Evolutionary conservation across 768 basidiomycete species (phyloP), one percentile per base, ranked within the genome.

Genomic region (Trametes elegans): DNA sequence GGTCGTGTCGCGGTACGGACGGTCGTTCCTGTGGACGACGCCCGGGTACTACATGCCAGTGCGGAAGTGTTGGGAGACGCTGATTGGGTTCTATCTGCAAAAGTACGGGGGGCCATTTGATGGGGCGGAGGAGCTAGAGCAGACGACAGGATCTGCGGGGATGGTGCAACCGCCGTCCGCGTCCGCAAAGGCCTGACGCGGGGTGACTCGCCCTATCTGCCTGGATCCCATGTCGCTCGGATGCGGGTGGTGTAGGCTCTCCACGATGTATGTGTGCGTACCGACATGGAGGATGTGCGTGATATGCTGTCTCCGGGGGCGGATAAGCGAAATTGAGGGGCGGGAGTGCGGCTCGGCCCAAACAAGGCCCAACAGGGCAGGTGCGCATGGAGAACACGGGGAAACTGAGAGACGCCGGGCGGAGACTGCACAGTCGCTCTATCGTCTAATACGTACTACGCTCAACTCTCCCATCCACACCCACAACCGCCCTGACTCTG

Each of bases 21-120:
- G 87, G 34, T 68, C 76, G 64, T 88, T 89, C 74, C 70, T 89
- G 36, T 89, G 86, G 87, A 89, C 85, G 59, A 78, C 79, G 4
- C 71, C 74, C 49, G 68, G 66, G 43, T 87, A 78, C 61, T 88
- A 86, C 64, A 67, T 76, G 18, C 85, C 84, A 0, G 65, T 74
- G 34, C 55, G 47, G 18, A 47, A 35, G 40, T 11, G 49, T 18
- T 56, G 52, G 53, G 51, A 57, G 44, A 24, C 13, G 23, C 19
- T 55, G 21, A 27, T 24, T 5, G 10, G 13, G 47, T 27, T 18
- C 18, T 27, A 18, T 18, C 32, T 55, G 40, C 47, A 42, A 27
- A 53, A 43, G 27, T 53, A 48, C 7, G 57, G 57, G 16, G 57
- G 57, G 40, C 57, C 57, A 41, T 36, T 53, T 10, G 48, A 45